Evolutionary conservation across 805 yeast species (phyloP), one percentile per base, ranked within the genome.

Genomic region (Candida golubevii): DNA sequence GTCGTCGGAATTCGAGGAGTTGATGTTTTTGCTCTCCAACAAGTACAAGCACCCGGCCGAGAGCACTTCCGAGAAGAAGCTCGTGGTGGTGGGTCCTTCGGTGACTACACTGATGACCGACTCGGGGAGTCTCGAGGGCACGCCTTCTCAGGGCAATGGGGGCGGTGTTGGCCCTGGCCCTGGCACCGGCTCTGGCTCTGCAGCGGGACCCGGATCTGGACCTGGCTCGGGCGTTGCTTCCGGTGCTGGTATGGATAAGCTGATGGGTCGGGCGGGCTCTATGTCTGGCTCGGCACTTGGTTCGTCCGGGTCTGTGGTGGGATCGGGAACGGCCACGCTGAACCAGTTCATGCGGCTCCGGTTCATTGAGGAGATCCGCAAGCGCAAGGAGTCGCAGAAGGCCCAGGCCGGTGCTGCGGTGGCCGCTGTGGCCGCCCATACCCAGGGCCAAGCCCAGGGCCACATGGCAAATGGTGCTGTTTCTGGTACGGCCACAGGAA

Each of bases 301-400:
- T 9, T 42, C 59, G 8, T 46, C 60, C 1, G 49, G 60, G 5
- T 48, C 61, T 2, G 54, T 39, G 44, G 57, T 36, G 53, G 33
- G 59, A 45, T 26, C 46, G 37, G 36, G 59, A 43, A 42, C 42
- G 33, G 63, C 70, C 1, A 70, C 74, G 8, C 69, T 77, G 8
- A 74, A 71, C 36, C 95, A 89, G 62, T 93, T 93, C 63, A 79
- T 87, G 74, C 78, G 98, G 51, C 69, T 91, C 41, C 75, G 95
- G 50, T 88, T 90, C 56, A 85, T 91, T 47, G 98, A 91, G 62
- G 93, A 85, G 64, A 80, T 86, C 66, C 73, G 95, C 43, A 72
- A 85, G 38, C 79, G 85, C 59, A 78, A 79, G 56, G 74, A 70
- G 49, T 62, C 70, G 6, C 74, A 71, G 39, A 67, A 66, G 50